Conservation (phyloP, 2,329 filamentous ascomycete species). For the Biscogniauxia sp. region DNA sequence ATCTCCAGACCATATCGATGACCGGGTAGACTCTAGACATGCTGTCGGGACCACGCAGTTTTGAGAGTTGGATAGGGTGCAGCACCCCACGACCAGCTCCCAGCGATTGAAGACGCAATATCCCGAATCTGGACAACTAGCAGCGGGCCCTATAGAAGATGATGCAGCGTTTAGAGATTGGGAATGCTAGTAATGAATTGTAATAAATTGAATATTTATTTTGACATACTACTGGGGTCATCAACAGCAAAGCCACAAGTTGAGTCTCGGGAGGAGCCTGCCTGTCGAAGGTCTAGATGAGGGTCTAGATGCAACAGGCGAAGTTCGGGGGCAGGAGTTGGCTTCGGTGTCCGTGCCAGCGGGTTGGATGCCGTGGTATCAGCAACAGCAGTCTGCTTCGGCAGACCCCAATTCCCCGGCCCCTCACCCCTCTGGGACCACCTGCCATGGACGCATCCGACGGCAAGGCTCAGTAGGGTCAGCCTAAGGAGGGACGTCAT, state of each 20-base stretch:
- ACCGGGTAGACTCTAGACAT: slow-evolving; percentile 26
- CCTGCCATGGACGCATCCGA: slow-evolving; percentile 25
- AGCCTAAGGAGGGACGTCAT: slow-evolving; percentile 31
- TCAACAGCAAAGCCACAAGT: slow-evolving; percentile 28
- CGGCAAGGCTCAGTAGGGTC: slow-evolving; percentile 28
- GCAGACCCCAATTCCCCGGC: slow-evolving; percentile 29
- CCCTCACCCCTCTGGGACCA: slow-evolving; percentile 18
- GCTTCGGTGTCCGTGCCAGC: slow-evolving; percentile 28
- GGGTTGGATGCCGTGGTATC: slow-evolving; percentile 17
- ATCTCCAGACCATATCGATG: slow-evolving; percentile 16
- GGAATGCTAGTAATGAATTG: no score
- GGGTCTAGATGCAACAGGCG: slow-evolving; percentile 23
- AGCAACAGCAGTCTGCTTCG: slow-evolving; percentile 18
- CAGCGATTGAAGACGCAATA: slow-evolving; percentile 21
- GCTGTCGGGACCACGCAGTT: slow-evolving; percentile 27
- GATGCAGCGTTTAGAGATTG: slow-evolving; percentile 7
- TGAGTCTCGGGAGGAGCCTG: slow-evolving; percentile 16
- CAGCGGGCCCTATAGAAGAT: slow-evolving; percentile 22
- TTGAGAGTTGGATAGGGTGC: slow-evolving; percentile 19
- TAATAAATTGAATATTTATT: not conserved
- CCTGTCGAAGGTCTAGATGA: slow-evolving; percentile 25
- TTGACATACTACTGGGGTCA: slow-evolving; percentile 24
- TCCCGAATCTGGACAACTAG: slow-evolving; percentile 20
- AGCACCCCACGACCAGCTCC: slow-evolving; percentile 27
- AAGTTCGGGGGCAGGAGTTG: slow-evolving; percentile 28